Evolutionary conservation across 768 basidiomycete species (phyloP).

Genomic region (Leccinum obscurum): DNA sequence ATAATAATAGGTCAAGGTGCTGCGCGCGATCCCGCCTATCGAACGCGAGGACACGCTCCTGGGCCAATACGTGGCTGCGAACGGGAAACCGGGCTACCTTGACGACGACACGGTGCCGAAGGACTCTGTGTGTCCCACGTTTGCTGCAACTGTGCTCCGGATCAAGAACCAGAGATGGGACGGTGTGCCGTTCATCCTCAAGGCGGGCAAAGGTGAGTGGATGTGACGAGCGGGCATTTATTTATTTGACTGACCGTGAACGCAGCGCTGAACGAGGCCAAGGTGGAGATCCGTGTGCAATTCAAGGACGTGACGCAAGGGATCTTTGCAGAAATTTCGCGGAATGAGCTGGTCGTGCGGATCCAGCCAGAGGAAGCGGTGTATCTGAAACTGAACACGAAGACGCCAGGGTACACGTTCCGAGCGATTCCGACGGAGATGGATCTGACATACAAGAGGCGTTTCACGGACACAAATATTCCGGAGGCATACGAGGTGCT

Average conservation of each 20-base stretch:
- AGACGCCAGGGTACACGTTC: constrained; percentile 88
- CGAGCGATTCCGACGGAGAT: constrained; percentile 94
- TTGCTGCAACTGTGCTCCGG: constrained; percentile 85
- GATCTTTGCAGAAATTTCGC: constrained; percentile 93
- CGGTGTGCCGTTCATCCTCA: constrained; percentile 97
- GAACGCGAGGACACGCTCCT: constrained; percentile 76
- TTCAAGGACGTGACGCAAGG: constrained; percentile 97
- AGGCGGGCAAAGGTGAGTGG: constrained; percentile 90
- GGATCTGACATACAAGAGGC: constrained; percentile 96
- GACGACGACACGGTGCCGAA: constrained; percentile 96
- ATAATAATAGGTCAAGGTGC: constrained; percentile 81
- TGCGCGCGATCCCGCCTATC: constrained; percentile 87
- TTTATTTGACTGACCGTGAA: constrained; percentile 11
- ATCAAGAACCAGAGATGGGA: constrained; percentile 98
- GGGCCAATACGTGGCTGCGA: constrained; percentile 88
- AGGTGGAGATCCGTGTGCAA: constrained; percentile 97
- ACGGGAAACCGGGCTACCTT: constrained; percentile 98
- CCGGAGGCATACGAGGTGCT: constrained; percentile 97
- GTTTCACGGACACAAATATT: constrained; percentile 88
- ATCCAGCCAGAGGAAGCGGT: constrained; percentile 96
- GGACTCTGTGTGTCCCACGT: constrained; percentile 91
- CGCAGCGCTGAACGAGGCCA: constrained; percentile 93
- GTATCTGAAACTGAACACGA: constrained; percentile 96
- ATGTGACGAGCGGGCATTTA: constrained; percentile 4
- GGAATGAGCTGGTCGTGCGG: constrained; percentile 96